A percentile compares a stretch with the other conserved stretches of the same genome.
Conservation (phyloP, 2,329 filamentous ascomycete genomes). For the Apiospora pterosperma region DNA sequence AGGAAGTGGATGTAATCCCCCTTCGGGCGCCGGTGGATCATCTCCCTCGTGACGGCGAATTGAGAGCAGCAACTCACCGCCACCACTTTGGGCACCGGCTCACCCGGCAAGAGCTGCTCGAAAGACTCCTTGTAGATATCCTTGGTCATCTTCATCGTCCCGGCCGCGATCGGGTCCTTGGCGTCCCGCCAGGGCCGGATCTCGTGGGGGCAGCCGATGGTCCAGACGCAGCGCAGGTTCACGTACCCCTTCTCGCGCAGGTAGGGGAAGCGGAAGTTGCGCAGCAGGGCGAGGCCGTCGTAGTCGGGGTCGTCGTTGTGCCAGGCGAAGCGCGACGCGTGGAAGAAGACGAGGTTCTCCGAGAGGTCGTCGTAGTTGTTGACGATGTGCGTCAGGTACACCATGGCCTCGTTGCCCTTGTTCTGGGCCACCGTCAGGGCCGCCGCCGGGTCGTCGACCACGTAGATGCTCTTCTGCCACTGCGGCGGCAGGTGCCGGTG, state of each 20-base stretch:
- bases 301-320: constrained; percentile 45
- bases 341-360: constrained; percentile 58
- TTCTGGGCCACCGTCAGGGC: constrained; percentile 19
- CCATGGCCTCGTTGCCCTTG: constrained; percentile 57
- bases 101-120: constrained; percentile 16
- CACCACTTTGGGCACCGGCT: constrained; percentile 30
- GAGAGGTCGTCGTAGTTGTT: constrained; percentile 56
- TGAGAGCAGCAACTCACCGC: constrained; percentile 50
- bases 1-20: constrained; percentile 44
- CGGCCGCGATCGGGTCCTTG: constrained; percentile 15
- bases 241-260: constrained; percentile 54
- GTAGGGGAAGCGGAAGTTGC: constrained; percentile 46
- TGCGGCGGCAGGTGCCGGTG: constrained; percentile 25
- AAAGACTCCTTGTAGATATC: constrained; percentile 17
- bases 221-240: constrained; percentile 51
- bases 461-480: constrained; percentile 53
- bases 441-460: constrained; percentile 45
- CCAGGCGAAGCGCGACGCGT: constrained; percentile 52
- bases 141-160: constrained; percentile 4
- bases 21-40: constrained; percentile 34
- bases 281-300: constrained; percentile 45
- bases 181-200: constrained; percentile 15
- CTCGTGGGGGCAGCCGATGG: constrained; percentile 19
- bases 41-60: constrained; percentile 45
- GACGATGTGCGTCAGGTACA: constrained; percentile 60